Conservation (phyloP, 176 grass and related monocot genomes). For the Puccinellia tenuiflora region DNA sequence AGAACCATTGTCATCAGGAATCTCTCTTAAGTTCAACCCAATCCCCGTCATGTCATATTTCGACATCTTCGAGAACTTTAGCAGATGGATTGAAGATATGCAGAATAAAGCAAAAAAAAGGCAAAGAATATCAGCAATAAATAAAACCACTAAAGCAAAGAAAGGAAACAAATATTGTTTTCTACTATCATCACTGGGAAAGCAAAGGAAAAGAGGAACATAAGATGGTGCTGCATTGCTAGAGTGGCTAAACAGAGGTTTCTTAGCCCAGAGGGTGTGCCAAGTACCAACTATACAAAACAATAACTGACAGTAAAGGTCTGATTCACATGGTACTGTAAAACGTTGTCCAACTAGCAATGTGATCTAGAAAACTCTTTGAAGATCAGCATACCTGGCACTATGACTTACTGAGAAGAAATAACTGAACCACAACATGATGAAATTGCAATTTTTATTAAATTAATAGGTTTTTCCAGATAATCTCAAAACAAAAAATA, state of each 20-base stretch:
- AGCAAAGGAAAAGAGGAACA: constrained; percentile 6
- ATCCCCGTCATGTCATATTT: constrained; percentile 94
- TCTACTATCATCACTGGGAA: neutral
- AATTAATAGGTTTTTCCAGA: neutral
- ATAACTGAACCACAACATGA: neutral
- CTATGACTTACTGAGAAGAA: neutral
- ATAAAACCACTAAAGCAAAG: constrained; percentile 1
- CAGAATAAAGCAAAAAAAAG: constrained; percentile 21
- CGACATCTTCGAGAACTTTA: constrained; percentile 94
- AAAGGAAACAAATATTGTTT: neutral
- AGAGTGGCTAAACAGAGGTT: neutral
- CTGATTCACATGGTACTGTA: neutral
- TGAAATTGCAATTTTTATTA: neutral
- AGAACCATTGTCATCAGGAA: constrained; percentile 56
- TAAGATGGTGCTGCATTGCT: neutral
- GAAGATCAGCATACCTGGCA: neutral
- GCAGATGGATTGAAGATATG: constrained; percentile 40
- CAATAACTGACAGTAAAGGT: neutral
- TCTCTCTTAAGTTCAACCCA: constrained; percentile 86
- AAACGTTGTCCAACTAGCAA: neutral
- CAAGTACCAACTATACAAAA: neutral
- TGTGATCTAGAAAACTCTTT: neutral
- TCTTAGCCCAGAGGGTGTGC: neutral
- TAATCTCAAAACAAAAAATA: neutral
- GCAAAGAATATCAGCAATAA: neutral